phyloP scores from a whole-genome alignment of 1,139 yeast species.

The Nakaseomyces delphensis region DNA sequence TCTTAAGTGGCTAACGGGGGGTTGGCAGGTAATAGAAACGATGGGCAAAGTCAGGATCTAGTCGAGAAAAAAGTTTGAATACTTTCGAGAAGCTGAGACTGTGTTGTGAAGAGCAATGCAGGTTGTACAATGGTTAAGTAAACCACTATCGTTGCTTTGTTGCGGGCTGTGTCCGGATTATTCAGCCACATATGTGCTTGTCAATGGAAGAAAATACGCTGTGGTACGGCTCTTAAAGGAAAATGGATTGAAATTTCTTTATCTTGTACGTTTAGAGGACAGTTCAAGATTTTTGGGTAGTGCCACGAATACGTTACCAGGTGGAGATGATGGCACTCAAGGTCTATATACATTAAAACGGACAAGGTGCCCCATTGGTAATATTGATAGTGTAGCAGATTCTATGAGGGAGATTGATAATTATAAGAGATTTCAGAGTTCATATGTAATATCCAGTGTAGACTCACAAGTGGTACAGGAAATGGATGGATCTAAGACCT shows the following conservation, averaged over 20 bases:
- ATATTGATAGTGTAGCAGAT: slow-evolving; percentile 53
- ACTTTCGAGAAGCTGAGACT: no score
- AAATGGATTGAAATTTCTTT: slow-evolving; percentile 87
- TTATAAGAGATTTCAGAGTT: slow-evolving; percentile 61
- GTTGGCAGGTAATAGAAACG: no score
- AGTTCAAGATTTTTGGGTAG: neutral
- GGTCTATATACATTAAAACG: slow-evolving; percentile 67
- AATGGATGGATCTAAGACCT: slow-evolving; percentile 67
- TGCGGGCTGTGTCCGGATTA: slow-evolving; percentile 7
- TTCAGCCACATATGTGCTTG: slow-evolving; percentile 6
- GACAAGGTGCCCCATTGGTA: slow-evolving; percentile 79
- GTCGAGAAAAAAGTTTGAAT: neutral
- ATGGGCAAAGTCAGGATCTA: no score
- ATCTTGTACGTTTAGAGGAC: slow-evolving; percentile 49
- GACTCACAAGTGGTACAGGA: slow-evolving; percentile 69
- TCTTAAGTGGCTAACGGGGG: no score
- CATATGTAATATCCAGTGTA: slow-evolving; percentile 58
- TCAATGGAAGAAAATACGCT: slow-evolving; percentile 28
- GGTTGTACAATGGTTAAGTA: slow-evolving; percentile 2
- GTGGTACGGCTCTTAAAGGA: slow-evolving; percentile 74
- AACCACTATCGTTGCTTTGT: slow-evolving; percentile 3
- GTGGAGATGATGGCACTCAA: slow-evolving; percentile 20
- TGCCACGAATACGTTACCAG: slow-evolving; percentile 30
- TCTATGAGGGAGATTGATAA: slow-evolving; percentile 74
- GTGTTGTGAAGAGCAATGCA: no score